Base-by-base conservation (phyloP, 2,329 filamentous ascomycete genomes). In the Aspergillus ochraceoroseus region DNA sequence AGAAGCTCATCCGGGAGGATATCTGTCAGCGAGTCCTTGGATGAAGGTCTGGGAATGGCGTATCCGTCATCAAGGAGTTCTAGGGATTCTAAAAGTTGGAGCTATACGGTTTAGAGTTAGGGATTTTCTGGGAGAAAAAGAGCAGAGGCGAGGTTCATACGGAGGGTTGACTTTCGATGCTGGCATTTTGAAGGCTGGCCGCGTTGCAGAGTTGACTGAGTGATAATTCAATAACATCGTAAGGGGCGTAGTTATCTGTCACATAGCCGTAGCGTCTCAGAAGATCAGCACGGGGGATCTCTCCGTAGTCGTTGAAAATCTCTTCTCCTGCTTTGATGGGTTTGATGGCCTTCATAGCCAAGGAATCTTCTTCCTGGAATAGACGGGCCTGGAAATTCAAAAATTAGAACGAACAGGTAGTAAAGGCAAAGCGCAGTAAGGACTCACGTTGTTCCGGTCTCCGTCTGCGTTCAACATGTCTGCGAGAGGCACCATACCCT, bases 381-480 rank as follows among this genome's bases (percentile, higher is more conserved):
- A 82, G 70, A 30, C 76, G 75, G 13, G 79, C 75, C 70, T 73
- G 32, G 23, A 28, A 13, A 23, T 25, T 29, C 41, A 29, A 28
- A 45, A 15, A 38, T 44, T 33, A 36, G 29, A 13, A 17, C 19
- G 30, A 26, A 31, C 14, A 35, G 20, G n/a, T 18, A 18, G 30
- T 30, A n/a, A 5, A 13, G 12, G 12, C 14, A 29, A 32, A 17
- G 22, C 18, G 7, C 9, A 3, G 18, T 5, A 4, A 27, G 15
- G 25, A 34, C 73, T 54, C 53, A 83, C 84, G 52, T 95, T 94
- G 63, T 92, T 92, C 49, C 70, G 68, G 47, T 87, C 80, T 3
- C 85, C 87, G 60, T 95, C 86, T 0, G 88, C 87, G 55, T 94
- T 95, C 20, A 95, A 73, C 57, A 94, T 82, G 59, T 95, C 89